Conservation (phyloP, 2,329 filamentous ascomycete genomes). For the Corynespora cassiicola region DNA sequence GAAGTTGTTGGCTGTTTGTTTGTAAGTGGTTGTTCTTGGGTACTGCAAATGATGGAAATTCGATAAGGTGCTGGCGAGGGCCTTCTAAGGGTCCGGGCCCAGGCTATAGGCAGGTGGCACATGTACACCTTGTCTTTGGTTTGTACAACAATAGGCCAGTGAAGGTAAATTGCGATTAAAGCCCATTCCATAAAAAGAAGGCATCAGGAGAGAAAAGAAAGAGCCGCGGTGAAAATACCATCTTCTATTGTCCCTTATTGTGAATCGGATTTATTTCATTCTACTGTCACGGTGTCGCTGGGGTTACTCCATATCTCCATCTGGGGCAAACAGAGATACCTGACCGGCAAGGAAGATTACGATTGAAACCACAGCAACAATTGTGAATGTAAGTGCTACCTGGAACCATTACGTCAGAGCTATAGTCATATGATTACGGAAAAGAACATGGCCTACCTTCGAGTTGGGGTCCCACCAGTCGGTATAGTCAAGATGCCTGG, state of each 20-base stretch:
- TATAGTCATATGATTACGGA: too few species aligned
- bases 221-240: not conserved
- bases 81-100: too few species aligned
- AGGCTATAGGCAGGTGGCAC: too few species aligned
- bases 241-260: constrained; percentile 6
- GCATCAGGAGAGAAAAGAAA: too few species aligned
- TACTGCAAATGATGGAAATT: too few species aligned
- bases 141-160: too few species aligned
- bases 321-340: constrained; percentile 22
- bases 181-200: too few species aligned
- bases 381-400: constrained; percentile 28
- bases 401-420: constrained; percentile 7
- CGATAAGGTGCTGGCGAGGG: too few species aligned
- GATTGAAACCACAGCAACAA: constrained; percentile 23
- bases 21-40: too few species aligned
- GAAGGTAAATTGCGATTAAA: too few species aligned
- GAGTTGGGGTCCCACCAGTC: constrained; percentile 39
- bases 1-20: not conserved
- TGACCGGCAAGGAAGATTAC: constrained; percentile 27
- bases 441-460: constrained; percentile 23
- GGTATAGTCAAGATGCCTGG: constrained; percentile 25
- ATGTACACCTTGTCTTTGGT: too few species aligned
- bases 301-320: too few species aligned
- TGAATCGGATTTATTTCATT: constrained; percentile 1
- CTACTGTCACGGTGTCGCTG: not conserved